Conservation (phyloP, 768 basidiomycete genomes). For the Lanmaoa pseudosensibilis region DNA sequence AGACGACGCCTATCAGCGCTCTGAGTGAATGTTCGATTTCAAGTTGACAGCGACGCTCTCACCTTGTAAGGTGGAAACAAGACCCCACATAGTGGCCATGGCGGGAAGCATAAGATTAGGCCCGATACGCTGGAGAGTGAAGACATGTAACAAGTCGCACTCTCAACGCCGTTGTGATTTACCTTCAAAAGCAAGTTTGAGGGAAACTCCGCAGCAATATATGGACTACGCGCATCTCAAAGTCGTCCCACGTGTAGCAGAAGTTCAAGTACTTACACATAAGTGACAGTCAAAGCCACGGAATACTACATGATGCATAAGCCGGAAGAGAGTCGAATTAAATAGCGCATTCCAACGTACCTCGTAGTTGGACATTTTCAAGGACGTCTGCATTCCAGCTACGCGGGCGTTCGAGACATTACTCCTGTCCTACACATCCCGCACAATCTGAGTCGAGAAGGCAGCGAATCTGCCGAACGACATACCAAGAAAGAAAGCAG, state of each 20-base stretch:
- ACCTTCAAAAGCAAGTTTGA: slow-evolving; percentile 59
- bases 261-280: slow-evolving; percentile 16
- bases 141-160: not conserved
- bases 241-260: not conserved
- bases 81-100: slow-evolving; percentile 67
- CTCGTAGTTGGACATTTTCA: slow-evolving; percentile 32
- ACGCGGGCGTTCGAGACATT: slow-evolving; percentile 63
- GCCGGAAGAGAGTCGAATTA: not conserved
- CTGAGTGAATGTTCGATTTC: not conserved
- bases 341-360: slow-evolving; percentile 6
- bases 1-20: slow-evolving; percentile 40
- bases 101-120: slow-evolving; percentile 62
- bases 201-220: slow-evolving; percentile 59
- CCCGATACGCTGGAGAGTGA: slow-evolving; percentile 37
- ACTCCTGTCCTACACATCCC: slow-evolving; percentile 32
- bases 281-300: slow-evolving; percentile 31
- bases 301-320: slow-evolving; percentile 33
- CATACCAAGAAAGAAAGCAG: slow-evolving; percentile 55
- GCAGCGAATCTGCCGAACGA: not conserved
- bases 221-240: slow-evolving; percentile 37
- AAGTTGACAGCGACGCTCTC: not conserved
- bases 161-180: not conserved
- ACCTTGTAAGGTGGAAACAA: slow-evolving; percentile 65
- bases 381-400: slow-evolving; percentile 57
- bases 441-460: not conserved